A percentile compares a stretch with the other conserved stretches of the same genome.
phyloP scores from a whole-genome alignment of 2,329 filamentous ascomycete genomes.

The Curvularia verruculosa region DNA sequence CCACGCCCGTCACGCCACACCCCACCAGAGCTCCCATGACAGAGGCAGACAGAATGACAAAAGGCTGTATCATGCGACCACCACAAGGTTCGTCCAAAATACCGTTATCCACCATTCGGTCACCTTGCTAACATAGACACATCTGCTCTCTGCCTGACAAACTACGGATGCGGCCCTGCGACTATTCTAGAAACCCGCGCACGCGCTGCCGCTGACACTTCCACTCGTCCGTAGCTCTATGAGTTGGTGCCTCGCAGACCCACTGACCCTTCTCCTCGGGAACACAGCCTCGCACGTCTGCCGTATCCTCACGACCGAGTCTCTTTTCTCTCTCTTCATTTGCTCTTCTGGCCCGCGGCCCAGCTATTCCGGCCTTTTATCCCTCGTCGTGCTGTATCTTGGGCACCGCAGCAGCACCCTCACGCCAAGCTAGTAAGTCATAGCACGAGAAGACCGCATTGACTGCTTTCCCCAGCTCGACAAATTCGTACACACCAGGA shows the following conservation, averaged over 20 bases:
- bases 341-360: conserved; percentile 22
- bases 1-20: conserved; percentile 15
- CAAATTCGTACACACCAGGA: conserved; percentile 6
- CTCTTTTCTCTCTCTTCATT: conserved; percentile 23
- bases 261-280: conserved; percentile 40
- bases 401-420: conserved; percentile 10
- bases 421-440: conserved; percentile 34
- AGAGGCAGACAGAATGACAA: conserved; percentile 16
- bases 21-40: conserved; percentile 20
- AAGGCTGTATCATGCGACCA: neutral
- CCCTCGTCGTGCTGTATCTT: conserved; percentile 24
- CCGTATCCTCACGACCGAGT: conserved; percentile 47
- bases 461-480: conserved; percentile 34
- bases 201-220: conserved; percentile 39
- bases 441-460: conserved; percentile 25
- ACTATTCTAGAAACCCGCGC: conserved; percentile 27
- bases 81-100: neutral
- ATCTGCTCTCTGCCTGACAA: neutral
- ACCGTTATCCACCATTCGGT: neutral
- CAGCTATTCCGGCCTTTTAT: conserved; percentile 37
- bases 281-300: conserved; percentile 26
- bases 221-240: conserved; percentile 48
- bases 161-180: conserved; percentile 16
- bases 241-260: conserved; percentile 34
- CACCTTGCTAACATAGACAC: neutral